Percentiles rank a stretch among this genome's conserved stretches.
phyloP scores from a whole-genome alignment of 306 rosid genomes.

The Castanea sativa region DNA sequence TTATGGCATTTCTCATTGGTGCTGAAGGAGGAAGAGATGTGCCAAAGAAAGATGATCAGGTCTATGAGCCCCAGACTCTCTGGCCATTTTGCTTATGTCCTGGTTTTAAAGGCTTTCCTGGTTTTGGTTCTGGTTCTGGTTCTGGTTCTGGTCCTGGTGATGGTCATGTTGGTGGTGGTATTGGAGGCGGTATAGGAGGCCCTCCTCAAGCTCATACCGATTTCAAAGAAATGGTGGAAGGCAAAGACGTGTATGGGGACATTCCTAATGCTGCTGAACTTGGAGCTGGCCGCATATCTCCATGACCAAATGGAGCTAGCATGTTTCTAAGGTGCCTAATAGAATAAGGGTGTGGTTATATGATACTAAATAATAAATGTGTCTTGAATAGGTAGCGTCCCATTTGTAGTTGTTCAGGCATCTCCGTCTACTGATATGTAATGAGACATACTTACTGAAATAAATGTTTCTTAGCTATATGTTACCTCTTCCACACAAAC shows the following conservation, averaged over 20 bases:
- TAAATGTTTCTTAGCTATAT: neutral
- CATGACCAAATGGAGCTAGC: neutral
- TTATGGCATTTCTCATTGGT: slow-evolving; percentile 18
- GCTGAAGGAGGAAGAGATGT: slow-evolving; percentile 28
- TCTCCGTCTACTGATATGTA: neutral
- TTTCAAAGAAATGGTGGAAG: too few species aligned
- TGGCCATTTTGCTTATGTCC: too few species aligned
- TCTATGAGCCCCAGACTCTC: too few species aligned
- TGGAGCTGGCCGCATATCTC: too few species aligned
- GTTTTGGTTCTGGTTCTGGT: neutral
- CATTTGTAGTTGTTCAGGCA: neutral
- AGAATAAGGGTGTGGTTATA: neutral
- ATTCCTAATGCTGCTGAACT: too few species aligned
- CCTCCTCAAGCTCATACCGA: too few species aligned
- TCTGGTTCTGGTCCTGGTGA: too few species aligned
- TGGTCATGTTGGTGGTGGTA: too few species aligned
- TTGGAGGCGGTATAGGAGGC: too few species aligned
- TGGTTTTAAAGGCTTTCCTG: neutral
- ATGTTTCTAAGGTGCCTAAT: neutral
- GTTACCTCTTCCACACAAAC: neutral
- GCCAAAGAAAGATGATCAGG: slow-evolving; percentile 1
- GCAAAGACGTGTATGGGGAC: too few species aligned
- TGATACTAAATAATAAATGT: neutral
- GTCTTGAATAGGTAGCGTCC: neutral
- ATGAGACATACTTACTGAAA: neutral